Evolutionary conservation across 495 filamentous ascomycete genomes (phyloP), one percentile per base, ranked within the genome.

Genomic region (Penicillium bovifimosum): DNA sequence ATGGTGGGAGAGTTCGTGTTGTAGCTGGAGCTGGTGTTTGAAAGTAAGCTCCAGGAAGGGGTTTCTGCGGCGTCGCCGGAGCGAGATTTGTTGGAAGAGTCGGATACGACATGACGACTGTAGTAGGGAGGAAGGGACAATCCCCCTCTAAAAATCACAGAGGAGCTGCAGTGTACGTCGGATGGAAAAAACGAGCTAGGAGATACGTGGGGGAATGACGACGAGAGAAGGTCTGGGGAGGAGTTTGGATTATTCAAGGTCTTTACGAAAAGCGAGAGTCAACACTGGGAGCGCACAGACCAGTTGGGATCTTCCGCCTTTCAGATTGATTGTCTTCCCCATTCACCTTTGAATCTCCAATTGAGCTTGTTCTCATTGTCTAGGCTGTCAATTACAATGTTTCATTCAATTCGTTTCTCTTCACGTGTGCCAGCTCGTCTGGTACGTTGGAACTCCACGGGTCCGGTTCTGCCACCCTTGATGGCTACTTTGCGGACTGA

Each of bases 31-130:
- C 85, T 43, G 87, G 87, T 1, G 86, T 91, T 68, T 86, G 81
- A 53, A 88, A 69, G 60, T 79, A 91, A 59, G 86, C 83, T 60
- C 87, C 87, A 40, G 87, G 87, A 52, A 90, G 68, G 41, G 76
- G 79, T 69, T 79, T 79, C 70, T 79, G 77, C 46, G 80, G 86
- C 26, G 87, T 89, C 9, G 74, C 53, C 39, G 65, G 60, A 43
- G 61, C 50, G 41, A 69, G 54, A 43, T 61, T 60, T 28, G 68
- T 54, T 20, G 55, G 76, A 41, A 83, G 77, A 41, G 60, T 66
- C 48, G 82, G 75, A 67, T 84, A 87, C 61, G 80, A 75, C 82
- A 85, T 81, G 69, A 51, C 62, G 68, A 54, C 47, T 54, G 40
- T 40, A 42, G 46, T 39, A 47, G 46, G 52, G 49, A 53, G 58